Conservation (phyloP, 495 filamentous ascomycete species). For the Penicillium paxilli region DNA sequence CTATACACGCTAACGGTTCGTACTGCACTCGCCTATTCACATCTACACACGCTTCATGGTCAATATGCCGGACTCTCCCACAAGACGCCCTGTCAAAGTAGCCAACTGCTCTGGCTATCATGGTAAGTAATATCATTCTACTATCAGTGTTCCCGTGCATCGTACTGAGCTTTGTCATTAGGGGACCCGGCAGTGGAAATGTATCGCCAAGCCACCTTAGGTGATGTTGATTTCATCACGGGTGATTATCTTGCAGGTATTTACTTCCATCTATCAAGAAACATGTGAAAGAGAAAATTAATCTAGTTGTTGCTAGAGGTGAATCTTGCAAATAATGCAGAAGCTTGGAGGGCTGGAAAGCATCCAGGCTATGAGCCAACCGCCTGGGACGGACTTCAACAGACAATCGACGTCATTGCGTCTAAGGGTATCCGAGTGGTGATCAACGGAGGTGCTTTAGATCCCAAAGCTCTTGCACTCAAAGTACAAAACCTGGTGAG, state of each 20-base stretch:
- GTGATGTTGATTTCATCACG: slow-evolving; percentile 54
- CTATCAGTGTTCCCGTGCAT: background rate
- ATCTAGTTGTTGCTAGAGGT: too few relatives aligned
- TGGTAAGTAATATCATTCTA: slow-evolving; percentile 21
- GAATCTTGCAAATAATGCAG: slow-evolving; percentile 47
- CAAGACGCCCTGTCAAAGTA: slow-evolving; percentile 40
- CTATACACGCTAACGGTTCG: too few relatives aligned
- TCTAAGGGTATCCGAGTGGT: slow-evolving; percentile 44
- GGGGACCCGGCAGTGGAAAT: slow-evolving; percentile 46
- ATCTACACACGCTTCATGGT: too few relatives aligned
- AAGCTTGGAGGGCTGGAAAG: slow-evolving; percentile 34
- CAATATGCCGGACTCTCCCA: too few relatives aligned
- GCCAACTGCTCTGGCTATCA: slow-evolving; percentile 52
- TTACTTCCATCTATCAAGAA: background rate
- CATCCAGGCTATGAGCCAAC: slow-evolving; percentile 43
- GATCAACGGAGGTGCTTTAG: slow-evolving; percentile 46
- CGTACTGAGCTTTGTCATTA: slow-evolving; percentile 7
- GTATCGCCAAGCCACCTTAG: slow-evolving; percentile 43
- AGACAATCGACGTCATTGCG: slow-evolving; percentile 43
- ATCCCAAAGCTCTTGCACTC: slow-evolving; percentile 43
- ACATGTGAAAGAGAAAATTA: too few relatives aligned
- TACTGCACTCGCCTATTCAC: too few relatives aligned
- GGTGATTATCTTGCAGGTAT: slow-evolving; percentile 56
- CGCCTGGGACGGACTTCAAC: slow-evolving; percentile 45
- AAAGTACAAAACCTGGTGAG: slow-evolving; percentile 37